phyloP scores from a whole-genome alignment of 83 land plant genomes.

The Larix sibirica region DNA sequence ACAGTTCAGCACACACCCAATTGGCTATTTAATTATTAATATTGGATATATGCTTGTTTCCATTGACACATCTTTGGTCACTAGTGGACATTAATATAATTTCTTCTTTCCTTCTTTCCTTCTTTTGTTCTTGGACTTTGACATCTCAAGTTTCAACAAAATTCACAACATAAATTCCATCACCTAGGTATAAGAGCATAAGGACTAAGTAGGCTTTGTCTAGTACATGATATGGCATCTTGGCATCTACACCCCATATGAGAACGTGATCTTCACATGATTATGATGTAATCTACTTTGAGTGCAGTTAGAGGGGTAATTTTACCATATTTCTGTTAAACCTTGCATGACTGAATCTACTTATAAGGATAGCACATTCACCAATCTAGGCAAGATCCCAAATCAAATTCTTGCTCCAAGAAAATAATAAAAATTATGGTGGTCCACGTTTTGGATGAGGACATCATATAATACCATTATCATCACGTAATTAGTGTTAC shows the following conservation, averaged over 20 bases:
- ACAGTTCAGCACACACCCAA: no score
- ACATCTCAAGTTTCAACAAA: neutral
- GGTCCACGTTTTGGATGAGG: neutral
- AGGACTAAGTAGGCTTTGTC: no score
- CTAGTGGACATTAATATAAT: no score
- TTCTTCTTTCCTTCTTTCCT: no score
- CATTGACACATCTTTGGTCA: no score
- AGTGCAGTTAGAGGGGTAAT: neutral
- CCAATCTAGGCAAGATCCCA: neutral
- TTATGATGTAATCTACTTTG: neutral
- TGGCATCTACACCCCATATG: neutral
- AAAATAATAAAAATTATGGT: neutral
- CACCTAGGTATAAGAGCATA: neutral
- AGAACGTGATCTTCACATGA: neutral
- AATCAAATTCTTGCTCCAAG: neutral
- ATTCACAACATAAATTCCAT: neutral
- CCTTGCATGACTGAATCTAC: neutral
- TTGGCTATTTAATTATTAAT: no score
- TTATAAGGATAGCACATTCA: neutral
- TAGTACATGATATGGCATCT: neutral
- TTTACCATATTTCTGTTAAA: neutral
- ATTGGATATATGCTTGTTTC: no score
- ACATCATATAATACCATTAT: constrained; percentile 1
- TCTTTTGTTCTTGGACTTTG: no score
- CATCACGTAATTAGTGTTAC: neutral